phyloP scores from a whole-genome alignment of 192 early-diverging fungal species.

The Physocladia obscura region DNA sequence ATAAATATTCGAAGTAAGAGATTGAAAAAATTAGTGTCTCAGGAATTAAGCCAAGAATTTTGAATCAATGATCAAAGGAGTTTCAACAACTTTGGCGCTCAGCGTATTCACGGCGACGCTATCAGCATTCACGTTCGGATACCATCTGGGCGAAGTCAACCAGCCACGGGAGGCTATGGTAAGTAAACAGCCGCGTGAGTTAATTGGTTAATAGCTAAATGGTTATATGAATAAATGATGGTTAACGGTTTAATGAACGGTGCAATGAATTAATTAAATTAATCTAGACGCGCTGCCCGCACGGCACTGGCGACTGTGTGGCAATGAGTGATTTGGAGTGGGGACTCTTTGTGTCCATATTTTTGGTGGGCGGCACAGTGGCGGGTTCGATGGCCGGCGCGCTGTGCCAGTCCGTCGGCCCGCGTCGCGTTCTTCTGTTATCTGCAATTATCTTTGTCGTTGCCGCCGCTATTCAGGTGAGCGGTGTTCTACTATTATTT shows the following conservation, averaged over 20 bases:
- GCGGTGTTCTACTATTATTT: too few species aligned
- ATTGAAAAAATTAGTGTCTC: too few species aligned
- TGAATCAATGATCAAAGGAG: too few species aligned
- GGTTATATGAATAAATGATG: too few species aligned
- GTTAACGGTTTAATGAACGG: too few species aligned
- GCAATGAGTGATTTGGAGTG: constrained; percentile 45
- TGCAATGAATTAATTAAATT: too few species aligned
- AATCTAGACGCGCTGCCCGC: too few species aligned
- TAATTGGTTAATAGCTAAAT: background rate
- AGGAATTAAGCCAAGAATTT: too few species aligned
- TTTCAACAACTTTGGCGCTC: too few species aligned
- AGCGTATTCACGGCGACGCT: constrained; percentile 33
- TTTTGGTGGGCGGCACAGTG: constrained; percentile 47
- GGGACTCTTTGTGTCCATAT: constrained; percentile 46
- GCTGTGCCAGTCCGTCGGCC: background rate
- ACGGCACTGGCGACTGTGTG: too few species aligned
- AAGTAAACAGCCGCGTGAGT: background rate
- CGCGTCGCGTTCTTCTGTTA: background rate
- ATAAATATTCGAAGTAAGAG: too few species aligned
- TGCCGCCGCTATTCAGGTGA: background rate
- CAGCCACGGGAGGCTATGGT: constrained; percentile 50
- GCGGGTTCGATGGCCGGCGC: constrained; percentile 45
- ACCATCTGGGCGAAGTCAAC: constrained; percentile 48
- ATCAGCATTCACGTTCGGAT: constrained; percentile 49
- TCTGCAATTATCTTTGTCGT: background rate